Percentiles rank a stretch among this genome's conserved stretches.
phyloP scores from a whole-genome alignment of 2,329 filamentous ascomycete genomes.

The Aureobasidium sp. region DNA sequence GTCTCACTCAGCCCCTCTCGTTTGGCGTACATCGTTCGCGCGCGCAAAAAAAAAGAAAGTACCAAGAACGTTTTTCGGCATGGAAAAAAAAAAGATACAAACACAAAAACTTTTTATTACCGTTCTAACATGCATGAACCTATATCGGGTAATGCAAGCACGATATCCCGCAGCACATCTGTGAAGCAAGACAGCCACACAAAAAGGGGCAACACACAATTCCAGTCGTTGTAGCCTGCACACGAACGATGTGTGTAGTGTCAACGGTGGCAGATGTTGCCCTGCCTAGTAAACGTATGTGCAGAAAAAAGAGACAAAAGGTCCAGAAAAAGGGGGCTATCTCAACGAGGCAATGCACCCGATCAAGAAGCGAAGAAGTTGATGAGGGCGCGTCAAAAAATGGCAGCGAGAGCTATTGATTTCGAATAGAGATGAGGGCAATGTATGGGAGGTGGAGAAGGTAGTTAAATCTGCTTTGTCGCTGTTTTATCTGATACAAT shows the following conservation, averaged over 20 bases:
- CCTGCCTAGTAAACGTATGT: too few relatives aligned
- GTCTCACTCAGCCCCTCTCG: background rate
- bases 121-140: conserved; percentile 3
- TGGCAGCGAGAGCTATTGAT: background rate
- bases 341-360: background rate
- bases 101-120: background rate
- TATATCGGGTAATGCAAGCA: background rate
- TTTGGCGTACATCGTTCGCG: background rate
- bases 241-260: too few relatives aligned
- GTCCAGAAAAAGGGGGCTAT: background rate
- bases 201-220: too few relatives aligned
- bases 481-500: background rate
- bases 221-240: too few relatives aligned
- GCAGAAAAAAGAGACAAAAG: too few relatives aligned
- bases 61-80: background rate
- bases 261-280: too few relatives aligned
- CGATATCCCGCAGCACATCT: too few relatives aligned
- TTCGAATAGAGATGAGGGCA: background rate
- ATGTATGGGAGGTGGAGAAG: background rate
- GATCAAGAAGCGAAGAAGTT: background rate
- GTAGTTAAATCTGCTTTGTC: background rate
- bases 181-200: too few relatives aligned
- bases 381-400: background rate
- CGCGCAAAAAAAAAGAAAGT: background rate
- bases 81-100: background rate